Conservation (phyloP, 805 yeast species). For the Candida golubevii region DNA sequence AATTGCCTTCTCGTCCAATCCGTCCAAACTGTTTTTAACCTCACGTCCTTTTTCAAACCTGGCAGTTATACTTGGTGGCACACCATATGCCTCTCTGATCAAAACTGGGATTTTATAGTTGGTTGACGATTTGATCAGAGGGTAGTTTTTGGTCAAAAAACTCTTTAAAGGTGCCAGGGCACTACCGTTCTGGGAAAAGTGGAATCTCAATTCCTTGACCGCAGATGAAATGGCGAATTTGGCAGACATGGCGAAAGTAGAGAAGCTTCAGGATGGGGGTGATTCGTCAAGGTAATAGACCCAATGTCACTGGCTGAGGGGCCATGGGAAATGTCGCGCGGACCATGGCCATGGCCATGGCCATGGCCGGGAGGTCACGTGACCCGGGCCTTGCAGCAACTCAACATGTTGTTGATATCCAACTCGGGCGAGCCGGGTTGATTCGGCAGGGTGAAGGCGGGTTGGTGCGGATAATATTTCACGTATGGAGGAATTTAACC, state of each 20-base stretch:
- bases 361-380: conserved; percentile 5
- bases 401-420: too few relatives aligned
- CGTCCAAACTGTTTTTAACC: conserved; percentile 40
- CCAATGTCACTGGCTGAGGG: conserved; percentile 16
- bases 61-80: conserved; percentile 69
- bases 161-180: conserved; percentile 63
- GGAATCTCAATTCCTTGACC: conserved; percentile 76
- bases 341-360: conserved; percentile 1
- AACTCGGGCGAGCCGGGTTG: too few relatives aligned
- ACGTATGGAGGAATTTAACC: too few relatives aligned
- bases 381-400: not conserved
- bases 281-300: not conserved
- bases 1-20: conserved; percentile 45
- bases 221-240: conserved; percentile 47
- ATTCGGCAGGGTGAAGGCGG: too few relatives aligned
- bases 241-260: conserved; percentile 25
- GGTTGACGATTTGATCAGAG: conserved; percentile 49
- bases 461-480: too few relatives aligned
- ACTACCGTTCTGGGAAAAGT: conserved; percentile 74
- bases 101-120: conserved; percentile 70
- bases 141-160: conserved; percentile 60
- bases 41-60: conserved; percentile 36
- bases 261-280: too few relatives aligned
- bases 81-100: conserved; percentile 72
- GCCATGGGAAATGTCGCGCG: conserved; percentile 6